Base-by-base conservation (phyloP, 495 filamentous ascomycete genomes). In the Margaritispora aquatica region DNA sequence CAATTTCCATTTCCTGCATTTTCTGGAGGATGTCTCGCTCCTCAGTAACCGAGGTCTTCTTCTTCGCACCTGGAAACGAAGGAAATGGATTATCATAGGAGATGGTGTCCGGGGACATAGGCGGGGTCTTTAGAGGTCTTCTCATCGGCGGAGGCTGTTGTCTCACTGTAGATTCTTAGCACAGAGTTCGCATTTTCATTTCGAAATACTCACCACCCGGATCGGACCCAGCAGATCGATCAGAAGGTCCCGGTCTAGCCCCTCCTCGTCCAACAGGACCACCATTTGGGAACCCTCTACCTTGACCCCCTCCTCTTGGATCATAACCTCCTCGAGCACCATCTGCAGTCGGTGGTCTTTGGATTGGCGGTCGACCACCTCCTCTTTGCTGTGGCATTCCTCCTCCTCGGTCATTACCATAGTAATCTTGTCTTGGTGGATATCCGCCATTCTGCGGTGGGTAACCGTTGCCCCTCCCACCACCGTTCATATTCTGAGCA, bases 51-150 rank as follows among this genome's bases (percentile, higher is more conserved):
- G 77, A 74, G 1, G 73, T 75, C 58, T 72, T 77, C 44, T 75
- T 75, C 38, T 75, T 74, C 47, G 73, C 69, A 29, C 78, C 78
- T 0, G 83, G 82, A 58, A 89, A 88, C 1, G 78, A 74, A 13
- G 88, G 85, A 59, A 88, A 90, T 2, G 86, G 81, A 61, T 84
- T 85, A 48, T 87, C 85, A 66, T 81, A 86, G n/a, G 80, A 71
- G 41, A 75, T 65, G 3, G 74, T 74, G 11, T 77, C 75, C 9
- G 84, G 79, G 21, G 71, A 74, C 20, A 71, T 67, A 5, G 74
- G 75, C 9, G 74, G 64, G 15, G 68, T 60, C 13, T 70, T 53
- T 11, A 71, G 54, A 49, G 71, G 68, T 47, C 66, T 62, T 56
- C 38, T 44, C 19, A 15, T 8, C 38, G 64, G 66, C 7, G 41